Evolutionary conservation across 805 yeast species (phyloP), one percentile per base, ranked within the genome.

Genomic region (Schwanniomyces polymorphus): DNA sequence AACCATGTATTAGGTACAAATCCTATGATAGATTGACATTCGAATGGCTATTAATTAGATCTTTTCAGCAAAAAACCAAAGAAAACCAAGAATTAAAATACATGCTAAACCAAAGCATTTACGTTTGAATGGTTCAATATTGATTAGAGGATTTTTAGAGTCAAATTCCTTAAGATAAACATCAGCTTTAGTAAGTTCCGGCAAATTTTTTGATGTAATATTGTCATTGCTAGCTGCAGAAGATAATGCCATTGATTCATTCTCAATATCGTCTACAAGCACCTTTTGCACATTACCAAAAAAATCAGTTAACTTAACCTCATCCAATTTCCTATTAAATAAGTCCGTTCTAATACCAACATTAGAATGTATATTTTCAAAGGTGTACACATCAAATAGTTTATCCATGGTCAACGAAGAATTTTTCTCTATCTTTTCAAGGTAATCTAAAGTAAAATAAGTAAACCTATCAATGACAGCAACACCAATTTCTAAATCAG

Each of bases 401-500:
- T 92, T 96, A 58, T 86, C 85, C 61, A 94, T 71, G 3, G 97
- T 88, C 52, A 74, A 70, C 25, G 81, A 73, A 1, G 97, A 88
- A 55, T 84, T 83, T 65, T 83, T 87, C 46, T 87, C 85, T 43
- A 94, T 83, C 34, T 78, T 75, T 68, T 92, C 99, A 59, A 94
- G 76, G 61, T 85, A 94, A 48, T 91, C 97, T 55, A 94, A 76
- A 44, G 90, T 91, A 67, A 82, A 90, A 65, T 91, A 91, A 0
- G 99, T 94, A 71, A 94, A 94, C 57, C 99, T 75, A 65, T 94
- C 99, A 59, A 94, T 94, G 10, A 94, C 97, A 0, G 99, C 97
- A 43, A 94, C 98, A 7, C 99, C 99, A 42, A 94, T 82, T 59
- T 92, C 97, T 39, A 86, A 81, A 64, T 94, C 99, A 1, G 97